Evolutionary conservation across 257 asterid species (phyloP).

Genomic region (Scutellaria minor): DNA sequence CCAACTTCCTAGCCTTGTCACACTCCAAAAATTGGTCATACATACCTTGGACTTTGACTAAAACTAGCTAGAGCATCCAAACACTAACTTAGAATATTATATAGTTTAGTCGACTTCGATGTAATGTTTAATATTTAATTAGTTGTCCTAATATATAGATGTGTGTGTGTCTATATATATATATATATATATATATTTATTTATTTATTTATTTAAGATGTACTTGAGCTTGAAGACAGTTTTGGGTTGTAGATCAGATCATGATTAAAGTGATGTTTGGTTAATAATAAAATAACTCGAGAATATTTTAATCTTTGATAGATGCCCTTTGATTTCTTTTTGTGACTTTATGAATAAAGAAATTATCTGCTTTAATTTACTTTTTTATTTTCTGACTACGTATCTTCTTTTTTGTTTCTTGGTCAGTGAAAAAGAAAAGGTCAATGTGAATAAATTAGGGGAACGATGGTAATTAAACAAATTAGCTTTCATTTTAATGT

Average conservation of each 20-base stretch:
- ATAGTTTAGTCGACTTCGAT: slow-evolving; percentile 44
- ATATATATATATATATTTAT: too few species aligned
- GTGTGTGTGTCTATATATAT: not conserved
- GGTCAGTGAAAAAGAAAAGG: not conserved
- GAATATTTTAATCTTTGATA: slow-evolving; percentile 31
- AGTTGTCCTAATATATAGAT: not conserved
- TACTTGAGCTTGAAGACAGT: slow-evolving; percentile 28
- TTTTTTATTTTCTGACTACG: slow-evolving; percentile 1
- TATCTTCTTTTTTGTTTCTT: not conserved
- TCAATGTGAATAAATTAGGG: not conserved
- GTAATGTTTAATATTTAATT: slow-evolving; percentile 13
- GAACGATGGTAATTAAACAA: too few species aligned
- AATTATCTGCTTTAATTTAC: slow-evolving; percentile 28
- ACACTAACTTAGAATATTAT: not conserved
- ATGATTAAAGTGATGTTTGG: slow-evolving; percentile 32
- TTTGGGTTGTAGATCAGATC: slow-evolving; percentile 38
- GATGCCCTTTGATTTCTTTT: slow-evolving; percentile 31
- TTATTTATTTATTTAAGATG: too few species aligned
- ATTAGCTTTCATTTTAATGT: too few species aligned
- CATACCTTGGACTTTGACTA: not conserved
- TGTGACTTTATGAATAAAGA: slow-evolving; percentile 22
- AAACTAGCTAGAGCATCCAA: not conserved
- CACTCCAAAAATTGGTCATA: not conserved
- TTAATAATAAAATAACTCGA: slow-evolving; percentile 33
- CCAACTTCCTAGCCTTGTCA: not conserved